phyloP scores from a whole-genome alignment of 129 eudicot genomes.

The Lactuca saligna region DNA sequence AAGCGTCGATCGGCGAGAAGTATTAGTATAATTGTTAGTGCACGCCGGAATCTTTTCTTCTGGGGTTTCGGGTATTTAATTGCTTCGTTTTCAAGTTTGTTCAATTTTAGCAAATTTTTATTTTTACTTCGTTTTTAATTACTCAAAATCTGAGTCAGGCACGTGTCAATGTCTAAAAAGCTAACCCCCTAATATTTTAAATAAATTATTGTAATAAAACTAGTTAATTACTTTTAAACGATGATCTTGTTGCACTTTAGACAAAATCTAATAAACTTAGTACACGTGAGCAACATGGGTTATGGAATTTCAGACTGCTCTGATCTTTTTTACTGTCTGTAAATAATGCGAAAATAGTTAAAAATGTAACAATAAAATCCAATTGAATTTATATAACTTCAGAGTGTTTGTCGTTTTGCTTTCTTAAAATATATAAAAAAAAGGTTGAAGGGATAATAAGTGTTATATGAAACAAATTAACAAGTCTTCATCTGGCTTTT shows the following conservation, averaged over 20 bases:
- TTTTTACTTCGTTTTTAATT: slow-evolving; percentile 6
- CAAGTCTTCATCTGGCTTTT: too few species aligned
- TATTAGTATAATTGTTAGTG: slow-evolving; percentile 38
- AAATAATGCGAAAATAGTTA: neutral
- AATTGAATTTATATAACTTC: too few species aligned
- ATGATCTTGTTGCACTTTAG: slow-evolving; percentile 5
- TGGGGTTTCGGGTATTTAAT: slow-evolving; percentile 34
- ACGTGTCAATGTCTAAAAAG: slow-evolving; percentile 37
- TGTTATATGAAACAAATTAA: too few species aligned
- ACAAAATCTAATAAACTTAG: neutral
- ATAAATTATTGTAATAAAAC: neutral
- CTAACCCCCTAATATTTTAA: neutral
- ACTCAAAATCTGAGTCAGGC: slow-evolving; percentile 34
- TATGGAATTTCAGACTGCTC: neutral
- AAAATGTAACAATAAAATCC: too few species aligned
- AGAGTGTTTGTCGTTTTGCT: too few species aligned
- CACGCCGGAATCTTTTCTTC: slow-evolving; percentile 44
- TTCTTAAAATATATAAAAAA: too few species aligned
- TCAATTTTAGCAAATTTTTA: slow-evolving; percentile 19
- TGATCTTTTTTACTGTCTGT: slow-evolving; percentile 3
- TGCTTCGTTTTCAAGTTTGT: slow-evolving; percentile 43
- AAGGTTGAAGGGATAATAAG: too few species aligned
- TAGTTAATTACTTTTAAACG: neutral
- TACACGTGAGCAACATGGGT: slow-evolving; percentile 3
- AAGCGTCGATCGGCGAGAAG: slow-evolving; percentile 21